phyloP scores from a whole-genome alignment of 371 early-diverging fungal species.

The Mortierella sp. region DNA sequence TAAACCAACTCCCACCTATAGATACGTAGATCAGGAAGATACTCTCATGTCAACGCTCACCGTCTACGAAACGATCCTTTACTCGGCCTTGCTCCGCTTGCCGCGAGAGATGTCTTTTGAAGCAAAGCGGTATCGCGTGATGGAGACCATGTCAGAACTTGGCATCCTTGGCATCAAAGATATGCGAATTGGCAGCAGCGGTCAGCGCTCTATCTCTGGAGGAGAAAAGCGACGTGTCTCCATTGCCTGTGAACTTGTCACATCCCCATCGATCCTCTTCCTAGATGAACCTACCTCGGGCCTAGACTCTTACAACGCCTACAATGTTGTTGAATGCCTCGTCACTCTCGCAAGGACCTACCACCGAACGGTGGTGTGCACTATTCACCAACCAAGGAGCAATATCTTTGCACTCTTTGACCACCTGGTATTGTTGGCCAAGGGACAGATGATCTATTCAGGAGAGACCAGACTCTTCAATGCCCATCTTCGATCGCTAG shows the following conservation, averaged over 20 bases:
- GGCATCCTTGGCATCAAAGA: conserved; percentile 65
- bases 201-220: too few relatives aligned
- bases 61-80: conserved; percentile 71
- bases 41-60: conserved; percentile 74
- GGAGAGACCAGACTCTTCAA: conserved; percentile 56
- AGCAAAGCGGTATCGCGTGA: conserved; percentile 72
- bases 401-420: conserved; percentile 87
- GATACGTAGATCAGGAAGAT: conserved; percentile 88
- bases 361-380: conserved; percentile 78
- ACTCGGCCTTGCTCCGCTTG: conserved; percentile 81
- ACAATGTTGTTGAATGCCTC: conserved; percentile 79
- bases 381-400: conserved; percentile 90
- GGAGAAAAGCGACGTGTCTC: conserved; percentile 69
- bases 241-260: conserved; percentile 77
- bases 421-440: conserved; percentile 78
- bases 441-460: conserved; percentile 64
- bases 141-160: conserved; percentile 71
- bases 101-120: conserved; percentile 66
- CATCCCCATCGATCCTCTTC: conserved; percentile 81
- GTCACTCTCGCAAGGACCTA: conserved; percentile 76
- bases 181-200: conserved; percentile 60
- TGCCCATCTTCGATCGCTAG: conserved; percentile 52
- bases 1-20: too few relatives aligned
- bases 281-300: conserved; percentile 92
- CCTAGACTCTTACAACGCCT: conserved; percentile 70